Conservation (phyloP, 352 stramenopile species). For the Phytophthora crassamura region DNA sequence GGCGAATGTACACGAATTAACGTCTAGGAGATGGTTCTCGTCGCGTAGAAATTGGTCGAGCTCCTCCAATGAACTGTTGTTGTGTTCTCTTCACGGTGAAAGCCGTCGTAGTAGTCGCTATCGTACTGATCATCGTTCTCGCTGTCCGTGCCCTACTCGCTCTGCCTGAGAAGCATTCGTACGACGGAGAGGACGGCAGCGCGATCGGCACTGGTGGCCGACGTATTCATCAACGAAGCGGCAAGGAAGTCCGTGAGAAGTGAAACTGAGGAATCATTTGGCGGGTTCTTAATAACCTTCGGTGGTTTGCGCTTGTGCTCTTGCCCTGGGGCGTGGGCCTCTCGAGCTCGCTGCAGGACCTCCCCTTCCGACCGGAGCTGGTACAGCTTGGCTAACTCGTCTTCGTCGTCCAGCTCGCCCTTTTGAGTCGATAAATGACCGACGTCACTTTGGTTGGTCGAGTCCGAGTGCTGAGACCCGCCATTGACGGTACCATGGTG, state of each 20-base stretch:
- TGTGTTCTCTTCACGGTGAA: too few relatives aligned
- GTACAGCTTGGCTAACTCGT: neutral
- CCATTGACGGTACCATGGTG: neutral
- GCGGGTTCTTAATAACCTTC: too few relatives aligned
- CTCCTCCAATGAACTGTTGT: neutral
- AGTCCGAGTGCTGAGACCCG: constrained; percentile 15
- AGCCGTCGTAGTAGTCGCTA: neutral
- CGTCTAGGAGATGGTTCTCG: constrained; percentile 17
- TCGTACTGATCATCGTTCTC: neutral
- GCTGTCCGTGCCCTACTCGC: constrained; percentile 1
- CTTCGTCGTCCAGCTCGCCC: constrained; percentile 2
- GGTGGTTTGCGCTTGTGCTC: too few relatives aligned
- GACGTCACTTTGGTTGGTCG: neutral
- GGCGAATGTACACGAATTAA: constrained; percentile 22
- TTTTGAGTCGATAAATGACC: neutral
- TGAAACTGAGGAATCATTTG: constrained; percentile 16
- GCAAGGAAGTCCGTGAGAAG: constrained; percentile 40
- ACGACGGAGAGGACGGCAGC: constrained; percentile 42
- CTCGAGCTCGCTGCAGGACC: constrained; percentile 34
- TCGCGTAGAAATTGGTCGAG: constrained; percentile 3
- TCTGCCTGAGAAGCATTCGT: constrained; percentile 28
- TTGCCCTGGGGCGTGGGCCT: constrained; percentile 16
- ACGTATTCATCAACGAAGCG: constrained; percentile 29
- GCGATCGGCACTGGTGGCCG: constrained; percentile 15
- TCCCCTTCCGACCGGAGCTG: constrained; percentile 20